These are phyloP conservation scores for Aspergillus latus DNA, from an alignment of 2,329 filamentous ascomycete species.

Conservation along the genomic window DNA sequence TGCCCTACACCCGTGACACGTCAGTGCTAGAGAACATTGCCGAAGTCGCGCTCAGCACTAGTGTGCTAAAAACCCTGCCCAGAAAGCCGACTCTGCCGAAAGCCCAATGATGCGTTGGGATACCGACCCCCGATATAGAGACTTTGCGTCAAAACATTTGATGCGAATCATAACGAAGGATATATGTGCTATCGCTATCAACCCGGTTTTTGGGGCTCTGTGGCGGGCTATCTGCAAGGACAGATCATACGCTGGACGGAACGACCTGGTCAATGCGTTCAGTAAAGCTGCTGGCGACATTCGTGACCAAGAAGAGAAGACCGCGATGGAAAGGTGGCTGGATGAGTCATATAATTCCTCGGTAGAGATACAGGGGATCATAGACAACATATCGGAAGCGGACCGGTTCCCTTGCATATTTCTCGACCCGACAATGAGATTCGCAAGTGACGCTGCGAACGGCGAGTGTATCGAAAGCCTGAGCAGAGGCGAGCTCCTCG, in stretches of 20 bases:
- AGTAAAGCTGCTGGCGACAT: slow-evolving; percentile 43
- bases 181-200: slow-evolving; percentile 47
- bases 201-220: slow-evolving; percentile 53
- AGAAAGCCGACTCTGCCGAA: slow-evolving; percentile 31
- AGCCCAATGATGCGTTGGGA: slow-evolving; percentile 38
- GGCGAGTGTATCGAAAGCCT: slow-evolving; percentile 14
- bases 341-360: slow-evolving; percentile 54
- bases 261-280: slow-evolving; percentile 47
- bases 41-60: slow-evolving; percentile 22
- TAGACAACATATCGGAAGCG: slow-evolving; percentile 39
- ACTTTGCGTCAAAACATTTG: slow-evolving; percentile 43
- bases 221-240: slow-evolving; percentile 54
- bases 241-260: slow-evolving; percentile 42
- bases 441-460: slow-evolving; percentile 24
- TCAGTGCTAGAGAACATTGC: not conserved
- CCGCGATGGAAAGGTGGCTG: slow-evolving; percentile 49
- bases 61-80: slow-evolving; percentile 32
- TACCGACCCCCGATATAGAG: slow-evolving; percentile 40
- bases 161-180: slow-evolving; percentile 47
- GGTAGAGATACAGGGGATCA: slow-evolving; percentile 43
- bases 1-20: not conserved
- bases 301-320: slow-evolving; percentile 33
- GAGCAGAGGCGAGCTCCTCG: slow-evolving; percentile 45
- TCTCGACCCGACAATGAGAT: slow-evolving; percentile 51
- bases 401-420: slow-evolving; percentile 51